Evolutionary conservation across 2,329 filamentous ascomycete species (phyloP), one percentile per base, ranked within the genome.

Genomic region (Calonectria montana): DNA sequence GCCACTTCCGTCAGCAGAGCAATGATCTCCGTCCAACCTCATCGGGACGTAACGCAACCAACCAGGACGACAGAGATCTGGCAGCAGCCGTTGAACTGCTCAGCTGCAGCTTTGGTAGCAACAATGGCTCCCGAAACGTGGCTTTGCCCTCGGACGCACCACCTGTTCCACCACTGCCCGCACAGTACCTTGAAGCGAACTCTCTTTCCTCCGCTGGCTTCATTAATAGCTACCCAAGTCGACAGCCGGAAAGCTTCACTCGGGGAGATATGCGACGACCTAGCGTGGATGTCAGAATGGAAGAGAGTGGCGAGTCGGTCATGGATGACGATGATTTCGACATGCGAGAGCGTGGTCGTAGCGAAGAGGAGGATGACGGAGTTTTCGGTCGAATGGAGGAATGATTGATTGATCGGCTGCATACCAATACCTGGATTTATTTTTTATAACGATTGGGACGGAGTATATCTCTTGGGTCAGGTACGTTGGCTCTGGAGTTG

Each of bases 381-480:
- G 94, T 98, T 79, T 99, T 99, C 87, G 96, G 96, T 69, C 91
- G 91, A 77, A 98, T 98, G 96, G 97, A 99, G 85, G 95, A 97
- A 84, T 97, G 88, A 85, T 75, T 74, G 74, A 66, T 67, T 39
- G 29, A 31, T 31, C 57, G 50, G 76, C 73, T 74, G 71, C 64
- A 76, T 76, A 79, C 74, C 70, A 75, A 70, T 74, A 76, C 73
- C 77, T 69, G 76, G 75, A 71, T 77, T 70, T 70, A 48, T 41
- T 66, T 66, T 45, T 63, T 70, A 70, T 70, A 67, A 68, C 62
- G 66, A 67, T 61, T 62, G 72, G 72, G 65, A 74, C 63, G 69
- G 72, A 67, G 67, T 64, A 73, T 64, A 73, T 73, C 65, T 79
- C 71, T 77, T 76, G 79, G 79, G 77, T 79, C 75, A 75, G 76